Percentiles rank a stretch among this genome's conserved stretches.
These are phyloP conservation scores for Thielaviopsis populi DNA, from an alignment of 2,329 filamentous ascomycete species.

Conservation along the genomic window DNA sequence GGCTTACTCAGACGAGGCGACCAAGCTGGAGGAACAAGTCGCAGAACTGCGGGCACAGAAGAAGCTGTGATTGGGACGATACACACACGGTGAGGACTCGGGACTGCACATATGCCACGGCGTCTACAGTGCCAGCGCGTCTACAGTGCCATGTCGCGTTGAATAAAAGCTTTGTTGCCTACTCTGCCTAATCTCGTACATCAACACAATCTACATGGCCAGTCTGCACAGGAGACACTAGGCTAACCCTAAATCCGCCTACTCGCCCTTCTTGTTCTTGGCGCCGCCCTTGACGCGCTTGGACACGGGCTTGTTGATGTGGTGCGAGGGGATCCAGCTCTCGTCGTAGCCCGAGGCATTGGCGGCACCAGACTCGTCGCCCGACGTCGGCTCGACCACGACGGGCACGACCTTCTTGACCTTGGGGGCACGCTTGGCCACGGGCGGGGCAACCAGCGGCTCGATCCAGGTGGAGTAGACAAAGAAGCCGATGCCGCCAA, in stretches of 20 bases:
- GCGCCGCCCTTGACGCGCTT: constrained; percentile 48
- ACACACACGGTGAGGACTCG: neutral
- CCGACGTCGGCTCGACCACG: constrained; percentile 45
- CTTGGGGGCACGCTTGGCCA: constrained; percentile 58
- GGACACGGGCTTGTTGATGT: constrained; percentile 72
- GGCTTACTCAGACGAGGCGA: neutral
- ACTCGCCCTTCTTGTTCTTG: constrained; percentile 27
- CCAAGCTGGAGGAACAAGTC: constrained; percentile 8
- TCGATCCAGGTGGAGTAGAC: constrained; percentile 98
- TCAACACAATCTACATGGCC: neutral
- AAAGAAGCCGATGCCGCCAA: constrained; percentile 75
- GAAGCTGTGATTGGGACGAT: neutral
- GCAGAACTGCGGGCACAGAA: constrained; percentile 8
- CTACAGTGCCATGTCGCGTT: neutral
- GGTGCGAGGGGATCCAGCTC: constrained; percentile 82
- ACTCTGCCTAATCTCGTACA: neutral
- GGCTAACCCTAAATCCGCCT: neutral
- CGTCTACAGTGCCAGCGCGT: neutral
- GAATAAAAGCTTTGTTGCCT: no score
- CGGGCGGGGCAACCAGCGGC: constrained; percentile 63
- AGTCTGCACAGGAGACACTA: neutral
- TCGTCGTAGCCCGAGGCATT: constrained; percentile 61
- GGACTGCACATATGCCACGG: neutral
- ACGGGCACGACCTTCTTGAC: constrained; percentile 54
- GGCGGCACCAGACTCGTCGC: constrained; percentile 54